Evolutionary conservation across 2,329 filamentous ascomycete genomes (phyloP).

Genomic region (Pseudogymnoascus sp.): DNA sequence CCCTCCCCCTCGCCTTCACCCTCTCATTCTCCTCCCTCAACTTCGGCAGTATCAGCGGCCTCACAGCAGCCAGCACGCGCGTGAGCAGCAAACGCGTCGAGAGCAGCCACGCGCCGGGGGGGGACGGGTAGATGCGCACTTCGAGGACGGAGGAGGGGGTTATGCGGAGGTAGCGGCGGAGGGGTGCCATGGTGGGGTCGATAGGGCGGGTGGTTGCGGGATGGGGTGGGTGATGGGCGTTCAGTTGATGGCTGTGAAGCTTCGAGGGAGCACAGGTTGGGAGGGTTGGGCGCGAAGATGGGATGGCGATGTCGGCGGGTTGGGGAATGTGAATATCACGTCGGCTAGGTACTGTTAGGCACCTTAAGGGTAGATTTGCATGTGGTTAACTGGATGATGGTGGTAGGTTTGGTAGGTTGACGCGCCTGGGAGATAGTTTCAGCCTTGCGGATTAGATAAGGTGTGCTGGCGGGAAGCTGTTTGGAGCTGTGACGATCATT

Average conservation of each 20-base stretch:
- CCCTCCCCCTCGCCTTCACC: conserved; percentile 50
- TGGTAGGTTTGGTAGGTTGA: neutral
- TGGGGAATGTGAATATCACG: neutral
- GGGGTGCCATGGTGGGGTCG: conserved; percentile 60
- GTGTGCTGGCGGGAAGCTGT: neutral
- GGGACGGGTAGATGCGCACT: conserved; percentile 92
- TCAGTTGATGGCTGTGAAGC: neutral
- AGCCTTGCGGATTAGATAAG: conserved; percentile 5
- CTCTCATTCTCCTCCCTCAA: conserved; percentile 78
- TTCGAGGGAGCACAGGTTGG: neutral
- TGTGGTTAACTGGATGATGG: neutral
- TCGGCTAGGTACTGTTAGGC: neutral
- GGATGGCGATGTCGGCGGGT: neutral
- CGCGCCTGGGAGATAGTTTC: neutral
- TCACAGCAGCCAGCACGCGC: conserved; percentile 75
- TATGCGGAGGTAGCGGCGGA: conserved; percentile 83
- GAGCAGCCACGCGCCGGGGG: conserved; percentile 76
- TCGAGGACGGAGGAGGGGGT: conserved; percentile 93
- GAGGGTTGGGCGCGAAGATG: neutral
- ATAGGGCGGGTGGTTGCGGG: neutral
- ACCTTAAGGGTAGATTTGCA: neutral
- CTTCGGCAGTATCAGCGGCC: conserved; percentile 81
- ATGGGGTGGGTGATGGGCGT: neutral
- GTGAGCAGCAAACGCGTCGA: conserved; percentile 68
- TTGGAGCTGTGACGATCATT: neutral